Evolutionary conservation across 2,329 filamentous ascomycete species (phyloP).

Genomic region (Epichloe glyceriae): DNA sequence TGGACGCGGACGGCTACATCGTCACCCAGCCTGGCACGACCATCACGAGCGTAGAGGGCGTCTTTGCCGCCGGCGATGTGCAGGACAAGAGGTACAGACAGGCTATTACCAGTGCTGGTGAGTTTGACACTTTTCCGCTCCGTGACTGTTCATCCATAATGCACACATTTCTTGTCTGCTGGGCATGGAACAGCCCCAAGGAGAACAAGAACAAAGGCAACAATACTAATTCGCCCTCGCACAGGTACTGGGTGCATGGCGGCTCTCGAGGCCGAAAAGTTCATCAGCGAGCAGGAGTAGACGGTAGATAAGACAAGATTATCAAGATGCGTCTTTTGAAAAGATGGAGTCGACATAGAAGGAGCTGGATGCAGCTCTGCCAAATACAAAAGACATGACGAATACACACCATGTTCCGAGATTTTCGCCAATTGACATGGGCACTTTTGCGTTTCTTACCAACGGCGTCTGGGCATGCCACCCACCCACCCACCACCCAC

Average conservation of each 20-base stretch:
- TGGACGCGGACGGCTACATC: conserved; percentile 84
- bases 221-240: conserved; percentile 8
- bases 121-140: conserved; percentile 21
- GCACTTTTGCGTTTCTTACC: no score
- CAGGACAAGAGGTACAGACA: conserved; percentile 98
- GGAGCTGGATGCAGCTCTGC: not conserved
- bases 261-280: conserved; percentile 92
- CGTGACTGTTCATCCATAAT: not conserved
- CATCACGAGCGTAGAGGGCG: conserved; percentile 75
- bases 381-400: not conserved
- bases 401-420: no score
- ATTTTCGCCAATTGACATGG: no score
- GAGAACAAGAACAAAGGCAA: not conserved
- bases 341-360: not conserved
- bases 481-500: no score
- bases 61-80: conserved; percentile 94
- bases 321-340: not conserved
- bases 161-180: no score
- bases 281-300: conserved; percentile 61
- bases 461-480: no score
- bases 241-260: conserved; percentile 87
- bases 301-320: not conserved
- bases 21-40: conserved; percentile 80
- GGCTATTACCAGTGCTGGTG: conserved; percentile 93
- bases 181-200: not conserved